Evolutionary conservation across 2,329 filamentous ascomycete genomes (phyloP).

Genomic region (Colletotrichum higginsianum): DNA sequence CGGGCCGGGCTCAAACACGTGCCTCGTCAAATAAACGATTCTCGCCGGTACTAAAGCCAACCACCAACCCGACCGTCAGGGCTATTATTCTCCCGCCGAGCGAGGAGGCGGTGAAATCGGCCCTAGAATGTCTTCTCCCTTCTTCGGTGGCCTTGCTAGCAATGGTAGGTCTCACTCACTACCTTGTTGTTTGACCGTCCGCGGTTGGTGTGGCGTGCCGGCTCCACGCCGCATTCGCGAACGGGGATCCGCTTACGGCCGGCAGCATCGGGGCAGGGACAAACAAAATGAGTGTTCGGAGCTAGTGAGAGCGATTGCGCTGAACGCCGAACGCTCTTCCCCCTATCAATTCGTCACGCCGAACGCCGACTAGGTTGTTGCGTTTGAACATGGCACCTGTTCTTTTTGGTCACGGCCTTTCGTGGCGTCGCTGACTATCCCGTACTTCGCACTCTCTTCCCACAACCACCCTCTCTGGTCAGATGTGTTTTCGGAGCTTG

Average conservation of each 20-base stretch:
- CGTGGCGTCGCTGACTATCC: background rate
- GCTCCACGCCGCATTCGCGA: conserved; percentile 33
- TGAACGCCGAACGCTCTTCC: conserved; percentile 40
- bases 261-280: conserved; percentile 33
- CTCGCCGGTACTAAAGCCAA: background rate
- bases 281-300: conserved; percentile 21
- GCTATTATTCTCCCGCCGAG: background rate
- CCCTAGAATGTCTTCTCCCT: background rate
- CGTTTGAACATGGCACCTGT: conserved; percentile 10
- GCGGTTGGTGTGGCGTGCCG: conserved; percentile 30
- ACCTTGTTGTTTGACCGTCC: conserved; percentile 7
- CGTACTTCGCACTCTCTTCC: background rate
- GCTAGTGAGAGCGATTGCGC: conserved; percentile 29
- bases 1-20: conserved; percentile 4
- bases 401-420: conserved; percentile 7
- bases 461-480: background rate
- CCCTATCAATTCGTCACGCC: conserved; percentile 23
- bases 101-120: background rate
- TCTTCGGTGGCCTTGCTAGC: conserved; percentile 21
- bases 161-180: conserved; percentile 19
- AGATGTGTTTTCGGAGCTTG: conserved; percentile 6
- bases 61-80: background rate
- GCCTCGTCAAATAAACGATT: background rate
- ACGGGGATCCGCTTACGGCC: conserved; percentile 37
- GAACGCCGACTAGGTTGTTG: conserved; percentile 36